Base-by-base conservation (phyloP, 176 grass and related monocot genomes). In the Cenchrus purpureus region DNA sequence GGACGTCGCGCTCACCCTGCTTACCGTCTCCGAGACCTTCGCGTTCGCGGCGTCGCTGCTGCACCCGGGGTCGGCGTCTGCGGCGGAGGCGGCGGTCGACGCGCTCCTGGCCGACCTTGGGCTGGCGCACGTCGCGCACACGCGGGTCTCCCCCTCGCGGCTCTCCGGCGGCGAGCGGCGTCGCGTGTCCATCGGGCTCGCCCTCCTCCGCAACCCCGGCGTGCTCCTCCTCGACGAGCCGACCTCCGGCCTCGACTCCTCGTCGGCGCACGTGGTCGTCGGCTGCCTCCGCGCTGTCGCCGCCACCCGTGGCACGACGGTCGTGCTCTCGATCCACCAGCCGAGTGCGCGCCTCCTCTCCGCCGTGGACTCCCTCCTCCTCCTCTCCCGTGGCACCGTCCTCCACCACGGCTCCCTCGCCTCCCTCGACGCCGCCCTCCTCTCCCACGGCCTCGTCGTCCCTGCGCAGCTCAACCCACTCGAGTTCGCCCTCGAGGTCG, bases 141-240 rank as follows among this genome's bases (percentile, higher is more conserved):
- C 91, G 9, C 81, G 89, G 45, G 89, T 98, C 15, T 94, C 84
- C 12, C 87, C 92, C 12, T 44, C 55, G 10, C 78, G 85, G 28
- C 89, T 98, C 1, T 98, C 96, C 8, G 96, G 96, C 4, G 96
- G 96, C 5, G 96, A 98, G 81, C 85, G 96, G 1, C 93, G 96
- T 17, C 93, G 96, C 22, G 91, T 98, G 70, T 98, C 96, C 25
- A 98, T 98, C 52, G 96, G 96, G 9, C 87, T 98, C 14, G 85
- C 86, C 3, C 89, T 98, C 17, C 93, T 98, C 29, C 86, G 93
- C 3, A 20, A 92, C 81, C 96, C 96, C 15, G 86, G 56, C 0
- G 88, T 98, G 12, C 89, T 98, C 19, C 90, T 98, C 29, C 96
- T 98, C 31, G 96, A 98, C 85, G 96, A 98, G 79, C 96, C 96